Conservation (phyloP, 129 eudicot species). For the Solidago caesia region DNA sequence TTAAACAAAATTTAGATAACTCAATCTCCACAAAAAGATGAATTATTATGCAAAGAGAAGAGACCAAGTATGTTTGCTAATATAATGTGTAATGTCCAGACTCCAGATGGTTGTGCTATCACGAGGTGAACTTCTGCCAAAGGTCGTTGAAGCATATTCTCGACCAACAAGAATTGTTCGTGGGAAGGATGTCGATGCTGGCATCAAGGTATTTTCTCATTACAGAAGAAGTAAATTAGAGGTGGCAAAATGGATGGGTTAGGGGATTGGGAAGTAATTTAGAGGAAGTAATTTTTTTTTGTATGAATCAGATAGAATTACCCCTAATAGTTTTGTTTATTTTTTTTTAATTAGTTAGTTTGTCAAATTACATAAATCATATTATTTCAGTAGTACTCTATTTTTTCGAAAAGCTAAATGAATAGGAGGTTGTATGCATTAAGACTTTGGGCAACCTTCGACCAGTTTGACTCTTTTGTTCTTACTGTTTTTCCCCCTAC, state of each 20-base stretch:
- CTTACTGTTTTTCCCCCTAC: not conserved
- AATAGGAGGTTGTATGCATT: not conserved
- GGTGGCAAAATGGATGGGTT: not conserved
- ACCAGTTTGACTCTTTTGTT: not conserved
- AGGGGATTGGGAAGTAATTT: not conserved
- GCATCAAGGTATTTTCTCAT: slow-evolving; percentile 48
- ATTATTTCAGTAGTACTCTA: not conserved
- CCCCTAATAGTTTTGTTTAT: too few relatives aligned
- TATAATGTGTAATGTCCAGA: not conserved
- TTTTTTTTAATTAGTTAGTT: not conserved
- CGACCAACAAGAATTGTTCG: slow-evolving; percentile 98
- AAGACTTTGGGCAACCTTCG: not conserved
- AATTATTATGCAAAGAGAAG: not conserved
- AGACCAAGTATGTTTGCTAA: not conserved
- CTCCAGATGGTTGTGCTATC: slow-evolving; percentile 81
- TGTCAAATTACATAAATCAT: not conserved
- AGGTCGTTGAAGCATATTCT: slow-evolving; percentile 86
- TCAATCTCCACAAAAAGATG: too few relatives aligned
- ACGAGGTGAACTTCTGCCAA: slow-evolving; percentile 76
- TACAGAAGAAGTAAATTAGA: not conserved
- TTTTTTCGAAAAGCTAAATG: not conserved
- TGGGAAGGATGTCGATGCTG: slow-evolving; percentile 68
- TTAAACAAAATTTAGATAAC: too few relatives aligned
- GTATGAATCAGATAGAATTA: too few relatives aligned
- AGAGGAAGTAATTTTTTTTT: too few relatives aligned